Evolutionary conservation across 2,329 filamentous ascomycete species (phyloP).

Genomic region (Rhynchosporium secalis): DNA sequence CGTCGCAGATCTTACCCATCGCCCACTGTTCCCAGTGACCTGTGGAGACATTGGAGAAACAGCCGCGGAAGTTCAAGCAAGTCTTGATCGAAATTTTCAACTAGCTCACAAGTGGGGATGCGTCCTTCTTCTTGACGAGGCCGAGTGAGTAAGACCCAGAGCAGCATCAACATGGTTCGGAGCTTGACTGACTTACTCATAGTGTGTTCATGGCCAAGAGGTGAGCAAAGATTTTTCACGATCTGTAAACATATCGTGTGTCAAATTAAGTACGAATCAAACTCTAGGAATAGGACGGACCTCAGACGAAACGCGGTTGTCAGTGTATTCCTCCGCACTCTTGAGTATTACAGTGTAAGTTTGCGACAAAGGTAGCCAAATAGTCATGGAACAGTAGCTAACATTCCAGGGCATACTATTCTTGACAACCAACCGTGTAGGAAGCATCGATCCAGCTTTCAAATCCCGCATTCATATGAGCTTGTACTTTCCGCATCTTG

Average conservation of each 20-base stretch:
- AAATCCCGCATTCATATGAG: slow-evolving; percentile 40
- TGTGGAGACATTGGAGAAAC: slow-evolving; percentile 18
- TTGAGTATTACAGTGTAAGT: slow-evolving; percentile 40
- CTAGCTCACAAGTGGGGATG: slow-evolving; percentile 73
- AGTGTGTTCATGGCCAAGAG: too few relatives aligned
- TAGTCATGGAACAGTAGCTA: too few relatives aligned
- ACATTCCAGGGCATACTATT: slow-evolving; percentile 42
- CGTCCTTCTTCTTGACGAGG: slow-evolving; percentile 71
- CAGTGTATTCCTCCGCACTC: slow-evolving; percentile 38
- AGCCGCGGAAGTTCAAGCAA: slow-evolving; percentile 48
- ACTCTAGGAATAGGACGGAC: too few relatives aligned
- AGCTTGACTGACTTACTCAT: slow-evolving; percentile 37
- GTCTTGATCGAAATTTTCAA: slow-evolving; percentile 65
- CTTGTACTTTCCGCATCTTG: slow-evolving; percentile 30
- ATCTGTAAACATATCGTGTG: slow-evolving; percentile 24
- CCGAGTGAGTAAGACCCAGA: slow-evolving; percentile 53
- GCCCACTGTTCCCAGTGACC: slow-evolving; percentile 40
- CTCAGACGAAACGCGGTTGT: too few relatives aligned
- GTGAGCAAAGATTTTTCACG: slow-evolving; percentile 44
- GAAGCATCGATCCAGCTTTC: slow-evolving; percentile 40
- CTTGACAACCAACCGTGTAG: slow-evolving; percentile 42
- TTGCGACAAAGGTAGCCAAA: too few relatives aligned
- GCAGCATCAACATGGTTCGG: slow-evolving; percentile 30
- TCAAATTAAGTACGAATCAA: slow-evolving; percentile 42
- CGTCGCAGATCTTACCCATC: slow-evolving; percentile 34